A percentile compares a stretch with the other conserved stretches of the same genome.
These are phyloP conservation scores for Lodderomyces margitis DNA, from an alignment of 1,139 yeast genomes.

Conservation along the genomic window DNA sequence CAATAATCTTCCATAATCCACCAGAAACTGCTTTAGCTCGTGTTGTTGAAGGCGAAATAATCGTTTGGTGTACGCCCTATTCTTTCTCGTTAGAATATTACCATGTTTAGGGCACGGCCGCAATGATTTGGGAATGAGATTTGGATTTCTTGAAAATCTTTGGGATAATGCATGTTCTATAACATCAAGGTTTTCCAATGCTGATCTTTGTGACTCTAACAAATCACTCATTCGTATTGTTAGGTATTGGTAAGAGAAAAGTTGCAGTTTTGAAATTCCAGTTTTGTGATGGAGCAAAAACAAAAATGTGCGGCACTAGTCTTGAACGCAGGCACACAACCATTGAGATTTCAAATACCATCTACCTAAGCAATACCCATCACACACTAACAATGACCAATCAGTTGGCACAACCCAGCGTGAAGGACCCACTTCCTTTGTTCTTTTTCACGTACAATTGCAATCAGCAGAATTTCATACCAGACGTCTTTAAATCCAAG, in stretches of 20 bases:
- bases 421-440: constrained; percentile 16
- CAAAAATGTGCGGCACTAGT: background rate
- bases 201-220: constrained; percentile 35
- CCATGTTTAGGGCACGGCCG: constrained; percentile 11
- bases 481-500: constrained; percentile 23
- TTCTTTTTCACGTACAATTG: constrained; percentile 42
- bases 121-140: constrained; percentile 16
- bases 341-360: no score
- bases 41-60: constrained; percentile 58
- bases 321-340: no score
- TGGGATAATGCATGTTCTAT: constrained; percentile 32
- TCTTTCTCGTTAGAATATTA: constrained; percentile 14
- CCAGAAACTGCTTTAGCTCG: constrained; percentile 57
- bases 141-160: constrained; percentile 33
- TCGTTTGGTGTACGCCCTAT: constrained; percentile 31
- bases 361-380: no score
- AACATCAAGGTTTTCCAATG: constrained; percentile 38
- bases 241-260: no score
- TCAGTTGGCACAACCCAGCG: background rate
- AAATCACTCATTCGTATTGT: constrained; percentile 30
- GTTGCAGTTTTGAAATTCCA: background rate
- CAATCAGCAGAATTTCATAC: constrained; percentile 28
- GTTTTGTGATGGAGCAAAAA: constrained; percentile 3
- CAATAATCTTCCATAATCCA: constrained; percentile 36
- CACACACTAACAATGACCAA: background rate